Percentiles rank a stretch among this genome's conserved stretches.
These are phyloP conservation scores for Cyclocybe cylindracea DNA, from an alignment of 768 basidiomycete species.

Conservation along the genomic window DNA sequence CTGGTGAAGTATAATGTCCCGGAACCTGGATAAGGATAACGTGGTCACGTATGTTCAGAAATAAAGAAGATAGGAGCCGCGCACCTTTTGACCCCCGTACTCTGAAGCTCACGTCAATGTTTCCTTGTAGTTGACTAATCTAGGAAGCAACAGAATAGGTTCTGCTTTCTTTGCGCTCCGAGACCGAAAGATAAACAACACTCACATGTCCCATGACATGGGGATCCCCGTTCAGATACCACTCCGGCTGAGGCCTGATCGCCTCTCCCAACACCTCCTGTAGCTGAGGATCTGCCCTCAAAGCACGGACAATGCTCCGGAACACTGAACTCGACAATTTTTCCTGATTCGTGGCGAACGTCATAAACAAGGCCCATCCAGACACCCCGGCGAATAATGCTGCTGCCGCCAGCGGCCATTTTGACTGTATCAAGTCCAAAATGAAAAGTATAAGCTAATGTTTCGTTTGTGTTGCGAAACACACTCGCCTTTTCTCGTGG, in stretches of 20 bases:
- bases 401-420: constrained; percentile 60
- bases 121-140: constrained; percentile 76
- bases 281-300: constrained; percentile 54
- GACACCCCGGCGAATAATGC: constrained; percentile 53
- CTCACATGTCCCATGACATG: constrained; percentile 67
- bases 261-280: constrained; percentile 62
- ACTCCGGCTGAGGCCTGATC: constrained; percentile 62
- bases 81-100: constrained; percentile 71
- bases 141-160: constrained; percentile 26
- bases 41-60: not conserved
- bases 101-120: constrained; percentile 77
- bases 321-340: constrained; percentile 76
- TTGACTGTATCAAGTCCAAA: constrained; percentile 29
- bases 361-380: constrained; percentile 70
- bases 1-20: constrained; percentile 86
- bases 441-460: not conserved
- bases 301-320: constrained; percentile 60
- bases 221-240: constrained; percentile 80
- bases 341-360: constrained; percentile 75
- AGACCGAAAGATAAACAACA: constrained; percentile 13
- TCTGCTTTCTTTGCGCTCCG: not conserved
- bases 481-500: constrained; percentile 34
- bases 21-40: constrained; percentile 41
- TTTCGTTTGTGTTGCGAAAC: not conserved
- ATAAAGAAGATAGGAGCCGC: constrained; percentile 10